A percentile compares a stretch with the other conserved stretches of the same genome.
Conservation (phyloP, 2,329 filamentous ascomycete species). For the Lomentospora prolificans region DNA sequence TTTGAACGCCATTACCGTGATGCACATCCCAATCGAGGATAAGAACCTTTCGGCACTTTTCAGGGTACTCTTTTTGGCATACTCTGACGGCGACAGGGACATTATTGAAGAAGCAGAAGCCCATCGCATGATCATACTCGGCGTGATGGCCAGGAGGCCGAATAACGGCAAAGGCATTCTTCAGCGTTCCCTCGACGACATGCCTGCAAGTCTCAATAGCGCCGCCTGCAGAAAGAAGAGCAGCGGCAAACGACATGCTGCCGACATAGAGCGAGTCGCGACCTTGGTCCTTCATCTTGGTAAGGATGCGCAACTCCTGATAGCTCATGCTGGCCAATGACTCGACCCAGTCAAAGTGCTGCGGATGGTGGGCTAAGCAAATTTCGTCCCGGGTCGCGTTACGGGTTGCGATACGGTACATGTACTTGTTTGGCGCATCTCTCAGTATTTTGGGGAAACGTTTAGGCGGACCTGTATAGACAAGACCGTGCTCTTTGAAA, state of each 20-base stretch:
- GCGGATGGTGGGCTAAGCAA: slow-evolving; percentile 63
- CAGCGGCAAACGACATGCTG: slow-evolving; percentile 68
- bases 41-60: slow-evolving; percentile 75
- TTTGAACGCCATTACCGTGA: slow-evolving; percentile 86
- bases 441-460: slow-evolving; percentile 42
- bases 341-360: slow-evolving; percentile 72
- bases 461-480: slow-evolving; percentile 51
- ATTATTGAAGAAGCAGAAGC: slow-evolving; percentile 97
- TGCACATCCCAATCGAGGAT: slow-evolving; percentile 88
- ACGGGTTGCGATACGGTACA: slow-evolving; percentile 70
- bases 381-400: slow-evolving; percentile 73
- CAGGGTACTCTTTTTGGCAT: slow-evolving; percentile 72
- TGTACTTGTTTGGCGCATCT: slow-evolving; percentile 47
- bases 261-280: slow-evolving; percentile 78
- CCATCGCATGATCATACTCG: slow-evolving; percentile 75
- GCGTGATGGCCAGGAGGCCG: slow-evolving; percentile 93
- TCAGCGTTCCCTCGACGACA: slow-evolving; percentile 73
- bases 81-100: slow-evolving; percentile 86
- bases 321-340: slow-evolving; percentile 42
- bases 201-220: slow-evolving; percentile 93
- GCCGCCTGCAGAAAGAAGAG: slow-evolving; percentile 77
- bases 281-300: slow-evolving; percentile 48
- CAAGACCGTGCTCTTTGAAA: slow-evolving; percentile 70
- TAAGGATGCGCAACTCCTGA: slow-evolving; percentile 59
- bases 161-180: slow-evolving; percentile 93